Base-by-base conservation (phyloP, 352 stramenopile species). In the Phytophthora ramorum region DNA sequence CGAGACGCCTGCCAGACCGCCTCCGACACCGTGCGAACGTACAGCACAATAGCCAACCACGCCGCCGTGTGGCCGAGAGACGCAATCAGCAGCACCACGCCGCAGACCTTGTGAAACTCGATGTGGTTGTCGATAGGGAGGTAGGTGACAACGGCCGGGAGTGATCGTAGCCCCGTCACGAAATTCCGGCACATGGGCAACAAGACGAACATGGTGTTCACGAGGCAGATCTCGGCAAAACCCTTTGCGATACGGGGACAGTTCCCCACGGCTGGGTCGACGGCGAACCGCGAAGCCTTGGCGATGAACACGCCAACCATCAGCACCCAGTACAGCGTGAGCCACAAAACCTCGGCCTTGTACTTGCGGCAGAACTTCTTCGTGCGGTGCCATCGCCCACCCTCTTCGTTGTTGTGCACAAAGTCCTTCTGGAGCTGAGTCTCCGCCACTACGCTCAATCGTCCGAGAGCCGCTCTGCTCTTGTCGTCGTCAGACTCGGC, bases 91-190 rank as follows among this genome's bases (percentile, higher is more conserved):
- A 91, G 66, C n/a, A 93, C 78, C n/a, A 86, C 58, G 17, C 85
- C 85, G n/a, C 78, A 85, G 66, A 93, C 76, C 67, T 89, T 91
- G 70, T 90, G 82, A 47, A 91, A 93, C 49, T 85, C 77, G 28
- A 91, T 85, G 58, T 90, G 66, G 32, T 85, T 61, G 57, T 91
- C 85, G 30, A 93, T 64, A 4, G 85, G 86, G 6, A 92, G 58
- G 24, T 85, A 61, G 13, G 79, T 73, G 9, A 81, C 72, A 19
- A 92, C 69, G 7, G 87, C 61, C n/a, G 66, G 59, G 0, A 81
- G 52, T 7, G 67, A 76, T 3, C 85, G 81, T 20, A 90, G 54
- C 7, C 69, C 70, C 43, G 80, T 84, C 28, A 94, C 66, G 26
- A 94, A 83, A 45, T 81, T 85, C 40, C 82, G 82, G 28, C 86